These are phyloP conservation scores for Lactifluus echinatus DNA, from an alignment of 768 basidiomycete genomes.

Conservation along the genomic window DNA sequence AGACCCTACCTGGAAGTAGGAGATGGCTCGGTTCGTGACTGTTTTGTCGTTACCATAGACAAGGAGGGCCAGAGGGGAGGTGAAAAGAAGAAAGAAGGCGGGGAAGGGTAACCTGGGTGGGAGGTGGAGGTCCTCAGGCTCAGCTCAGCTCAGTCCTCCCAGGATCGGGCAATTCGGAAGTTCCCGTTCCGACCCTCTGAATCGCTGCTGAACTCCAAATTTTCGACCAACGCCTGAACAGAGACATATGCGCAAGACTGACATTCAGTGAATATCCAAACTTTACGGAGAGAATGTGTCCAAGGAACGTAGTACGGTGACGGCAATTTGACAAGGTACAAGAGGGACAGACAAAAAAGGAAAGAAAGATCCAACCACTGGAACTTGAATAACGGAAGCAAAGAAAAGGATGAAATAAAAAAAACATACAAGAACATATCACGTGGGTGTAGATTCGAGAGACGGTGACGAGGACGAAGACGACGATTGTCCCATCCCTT, in stretches of 20 bases:
- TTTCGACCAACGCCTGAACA: conserved; percentile 4
- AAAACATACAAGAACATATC: background rate
- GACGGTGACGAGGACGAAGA: conserved; percentile 3
- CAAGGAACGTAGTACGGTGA: conserved; percentile 11
- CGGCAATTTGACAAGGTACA: conserved; percentile 7
- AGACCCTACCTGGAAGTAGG: conserved; percentile 10
- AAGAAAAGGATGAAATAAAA: background rate
- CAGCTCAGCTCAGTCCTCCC: too few relatives aligned
- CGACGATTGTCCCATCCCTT: conserved; percentile 4
- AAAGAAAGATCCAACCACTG: background rate
- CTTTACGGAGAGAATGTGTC: conserved; percentile 5
- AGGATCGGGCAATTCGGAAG: conserved; percentile 8
- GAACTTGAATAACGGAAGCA: background rate
- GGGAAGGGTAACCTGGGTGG: background rate
- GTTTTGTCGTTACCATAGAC: conserved; percentile 16
- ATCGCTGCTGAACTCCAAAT: conserved; percentile 4
- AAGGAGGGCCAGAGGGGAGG: background rate
- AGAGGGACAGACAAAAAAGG: conserved; percentile 7
- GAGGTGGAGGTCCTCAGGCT: background rate
- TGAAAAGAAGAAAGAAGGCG: conserved; percentile 7
- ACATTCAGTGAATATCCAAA: conserved; percentile 12
- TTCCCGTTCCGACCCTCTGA: conserved; percentile 10
- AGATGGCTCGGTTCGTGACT: conserved; percentile 3
- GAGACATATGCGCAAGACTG: conserved; percentile 8
- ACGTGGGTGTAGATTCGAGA: conserved; percentile 3